Evolutionary conservation across 2,329 filamentous ascomycete species (phyloP).

Genomic region (Capronia epimyces): DNA sequence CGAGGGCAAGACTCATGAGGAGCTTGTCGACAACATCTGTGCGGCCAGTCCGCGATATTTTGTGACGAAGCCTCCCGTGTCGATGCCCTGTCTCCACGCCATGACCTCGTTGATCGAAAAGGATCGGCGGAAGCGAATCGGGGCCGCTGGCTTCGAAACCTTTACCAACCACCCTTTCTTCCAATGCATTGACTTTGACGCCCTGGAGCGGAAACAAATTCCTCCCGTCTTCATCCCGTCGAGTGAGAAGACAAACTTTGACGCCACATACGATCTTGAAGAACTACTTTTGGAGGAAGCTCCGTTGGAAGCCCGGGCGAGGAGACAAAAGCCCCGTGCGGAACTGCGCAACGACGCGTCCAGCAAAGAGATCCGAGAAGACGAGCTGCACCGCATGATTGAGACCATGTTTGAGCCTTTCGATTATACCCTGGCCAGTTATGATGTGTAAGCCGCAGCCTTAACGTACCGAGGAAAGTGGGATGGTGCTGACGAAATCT

Average conservation of each 20-base stretch:
- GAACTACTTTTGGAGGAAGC: conserved; percentile 91
- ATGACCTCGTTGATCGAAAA: conserved; percentile 78
- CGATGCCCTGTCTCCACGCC: conserved; percentile 79
- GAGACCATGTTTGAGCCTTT: conserved; percentile 91
- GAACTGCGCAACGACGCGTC: conserved; percentile 90
- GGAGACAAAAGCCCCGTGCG: conserved; percentile 88
- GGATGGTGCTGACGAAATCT: conserved; percentile 34
- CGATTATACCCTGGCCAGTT: conserved; percentile 81
- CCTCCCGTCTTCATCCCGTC: conserved; percentile 89
- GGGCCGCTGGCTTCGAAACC: conserved; percentile 72
- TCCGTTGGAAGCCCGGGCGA: conserved; percentile 82
- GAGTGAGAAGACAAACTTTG: conserved; percentile 97
- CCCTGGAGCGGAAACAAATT: conserved; percentile 78
- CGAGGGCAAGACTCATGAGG: conserved; percentile 78
- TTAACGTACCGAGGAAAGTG: conserved; percentile 26
- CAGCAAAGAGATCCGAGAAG: conserved; percentile 87
- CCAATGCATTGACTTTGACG: conserved; percentile 73
- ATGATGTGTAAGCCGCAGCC: conserved; percentile 57
- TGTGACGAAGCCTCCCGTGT: conserved; percentile 86
- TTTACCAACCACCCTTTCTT: conserved; percentile 91
- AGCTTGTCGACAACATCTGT: conserved; percentile 72
- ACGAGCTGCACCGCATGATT: conserved; percentile 90
- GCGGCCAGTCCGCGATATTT: conserved; percentile 80
- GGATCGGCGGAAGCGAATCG: conserved; percentile 74
- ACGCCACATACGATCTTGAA: conserved; percentile 95